Base-by-base conservation (phyloP, 768 basidiomycete species). In the Suillus plorans region DNA sequence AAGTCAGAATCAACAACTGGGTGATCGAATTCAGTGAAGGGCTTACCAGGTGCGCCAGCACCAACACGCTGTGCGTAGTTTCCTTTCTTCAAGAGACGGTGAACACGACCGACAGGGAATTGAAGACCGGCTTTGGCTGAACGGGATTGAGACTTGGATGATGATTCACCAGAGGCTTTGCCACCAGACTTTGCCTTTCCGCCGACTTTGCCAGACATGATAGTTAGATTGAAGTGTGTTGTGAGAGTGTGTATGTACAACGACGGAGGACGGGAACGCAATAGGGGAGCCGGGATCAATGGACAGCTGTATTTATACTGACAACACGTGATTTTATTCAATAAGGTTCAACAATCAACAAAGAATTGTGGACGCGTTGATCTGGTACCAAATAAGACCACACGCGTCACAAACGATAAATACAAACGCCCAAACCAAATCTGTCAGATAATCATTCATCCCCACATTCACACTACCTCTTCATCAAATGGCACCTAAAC, bases 171-270 rank as follows among this genome's bases (percentile, higher is more conserved):
- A 12, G 78, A 68, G n/a, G 86, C 81, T 70, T 85, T 86, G 71
- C 91, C 87, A 71, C 89, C 90, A 62, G 88, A 85, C 69, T 86
- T 82, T 56, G 89, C 86, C 78, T 91, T 91, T 39, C 79, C 79
- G 41, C 77, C 72, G 50, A 70, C 73, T 70, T 78, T 84, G 63
- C 79, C 76, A 73, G 80, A 78, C 78, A 76, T 76, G 63, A 61
- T 70, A 58, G 50, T 50, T 68, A 68, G 13, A 67, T 50, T 50
- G 41, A 44, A 39, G 36, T 20, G 39, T 42, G n/a, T 63, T 34
- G 16, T 37, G 25, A 22, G 61, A 50, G 52, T 41, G 22, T 60
- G 34, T 41, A 28, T 28, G 37, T 63, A 66, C 49, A 28, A 28
- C 25, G 14, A 52, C 14, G 25, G 41, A 36, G 49, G 42, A 55